Base-by-base conservation (phyloP, 257 asterid genomes). In the Cordia subcordata region DNA sequence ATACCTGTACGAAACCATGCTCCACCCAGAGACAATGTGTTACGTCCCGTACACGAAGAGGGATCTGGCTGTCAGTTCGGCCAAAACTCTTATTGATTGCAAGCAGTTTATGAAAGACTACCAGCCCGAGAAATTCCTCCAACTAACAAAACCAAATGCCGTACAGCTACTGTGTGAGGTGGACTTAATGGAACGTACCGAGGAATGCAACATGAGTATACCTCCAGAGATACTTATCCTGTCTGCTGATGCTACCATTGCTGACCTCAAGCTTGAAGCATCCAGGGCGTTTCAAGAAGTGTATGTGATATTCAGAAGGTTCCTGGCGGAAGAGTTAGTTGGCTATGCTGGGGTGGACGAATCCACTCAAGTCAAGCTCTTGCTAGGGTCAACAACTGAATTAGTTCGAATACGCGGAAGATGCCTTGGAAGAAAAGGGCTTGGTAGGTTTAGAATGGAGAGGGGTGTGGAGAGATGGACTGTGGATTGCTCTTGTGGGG, bases 391-490 rank as follows among this genome's bases (percentile, higher is more conserved):
- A 1, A 63, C 75, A 1, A 66, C 75, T 3, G 86, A 78, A 13
- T 77, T 18, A 15, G 94, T 86, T 1, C 67, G 69, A 1, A 69
- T 92, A 5, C 40, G 83, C 11, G 99, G 99, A 16, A 75, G 65
- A 53, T 77, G 90, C 59, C 21, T 67, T 5, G 90, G 95, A 4
- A 88, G 84, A 61, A 84, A 68, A 8, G 76, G 87, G 0, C n/a
- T 78, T 61, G 74, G 86, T 49, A 77, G 82, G 75, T 92, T 62
- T 65, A 78, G 96, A 64, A 82, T 83, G 95, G 99, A 92, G 44
- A 78, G 94, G 77, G 99, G 99, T 8, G 45, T 80, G 0, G 99
- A 92, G 61, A 82, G 91, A 61, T 92, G 99, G 99, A 76, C 85
- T 0, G 96, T 92, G 65, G 99, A 86, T 57, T 92, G 99, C 69